A percentile compares a stretch with the other conserved stretches of the same genome.
Conservation (phyloP, 352 stramenopile species). For the Globisporangium alternatum region DNA sequence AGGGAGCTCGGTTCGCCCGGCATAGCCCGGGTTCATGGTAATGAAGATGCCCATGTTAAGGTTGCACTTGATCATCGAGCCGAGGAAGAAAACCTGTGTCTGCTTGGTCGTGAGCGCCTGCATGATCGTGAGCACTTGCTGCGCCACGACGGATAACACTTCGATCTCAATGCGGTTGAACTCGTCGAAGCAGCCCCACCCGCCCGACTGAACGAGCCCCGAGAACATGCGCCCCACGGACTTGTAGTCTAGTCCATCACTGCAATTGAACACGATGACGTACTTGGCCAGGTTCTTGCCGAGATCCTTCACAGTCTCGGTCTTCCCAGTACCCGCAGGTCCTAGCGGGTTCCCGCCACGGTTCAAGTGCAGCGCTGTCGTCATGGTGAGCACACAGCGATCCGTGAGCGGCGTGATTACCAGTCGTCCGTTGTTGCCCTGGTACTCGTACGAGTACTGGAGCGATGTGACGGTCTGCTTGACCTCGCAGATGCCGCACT, state of each 20-base stretch:
- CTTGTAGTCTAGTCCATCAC: conserved; percentile 94
- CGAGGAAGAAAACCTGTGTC: conserved; percentile 80
- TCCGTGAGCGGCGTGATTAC: conserved; percentile 93
- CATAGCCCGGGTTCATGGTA: conserved; percentile 92
- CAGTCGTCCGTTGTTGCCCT: conserved; percentile 85
- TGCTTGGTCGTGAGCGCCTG: conserved; percentile 79
- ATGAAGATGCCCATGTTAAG: conserved; percentile 92
- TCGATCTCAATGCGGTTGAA: conserved; percentile 97
- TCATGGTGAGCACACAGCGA: conserved; percentile 92
- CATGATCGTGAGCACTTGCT: conserved; percentile 90
- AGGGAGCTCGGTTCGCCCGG: conserved; percentile 85
- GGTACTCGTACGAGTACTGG: conserved; percentile 86
- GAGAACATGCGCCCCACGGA: conserved; percentile 92
- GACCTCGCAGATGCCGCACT: conserved; percentile 81
- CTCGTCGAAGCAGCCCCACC: conserved; percentile 94
- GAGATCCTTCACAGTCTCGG: conserved; percentile 93
- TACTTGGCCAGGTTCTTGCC: conserved; percentile 94
- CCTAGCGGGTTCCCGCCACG: conserved; percentile 90
- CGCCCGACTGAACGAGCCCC: conserved; percentile 90
- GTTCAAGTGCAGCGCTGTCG: conserved; percentile 90
- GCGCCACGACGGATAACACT: conserved; percentile 92
- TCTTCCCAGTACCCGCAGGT: conserved; percentile 92
- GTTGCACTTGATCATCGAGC: conserved; percentile 82
- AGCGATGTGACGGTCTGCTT: conserved; percentile 85
- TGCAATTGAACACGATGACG: conserved; percentile 95